phyloP scores from a whole-genome alignment of 1,284 basidiomycete genomes.

The Cutaneotrichosporon sp. region DNA sequence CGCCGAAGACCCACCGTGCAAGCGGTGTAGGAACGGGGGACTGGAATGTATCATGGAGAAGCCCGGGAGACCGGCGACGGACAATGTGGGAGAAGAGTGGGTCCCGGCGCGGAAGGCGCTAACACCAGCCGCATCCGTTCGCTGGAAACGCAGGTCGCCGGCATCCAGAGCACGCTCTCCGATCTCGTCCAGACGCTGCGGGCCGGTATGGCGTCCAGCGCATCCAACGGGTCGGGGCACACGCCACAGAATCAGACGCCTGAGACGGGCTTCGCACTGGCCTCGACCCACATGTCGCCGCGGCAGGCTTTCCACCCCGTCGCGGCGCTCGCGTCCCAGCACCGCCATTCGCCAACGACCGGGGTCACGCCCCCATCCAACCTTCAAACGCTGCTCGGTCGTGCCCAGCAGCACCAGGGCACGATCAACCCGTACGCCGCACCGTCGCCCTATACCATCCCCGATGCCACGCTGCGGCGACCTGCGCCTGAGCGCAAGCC shows the following conservation, averaged over 20 bases:
- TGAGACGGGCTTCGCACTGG: background rate
- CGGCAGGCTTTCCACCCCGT: slow-evolving; percentile 8
- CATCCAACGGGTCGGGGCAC: slow-evolving; percentile 24
- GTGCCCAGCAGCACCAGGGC: background rate
- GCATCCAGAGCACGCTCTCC: slow-evolving; percentile 71
- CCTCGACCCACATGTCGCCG: background rate
- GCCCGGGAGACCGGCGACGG: slow-evolving; percentile 62
- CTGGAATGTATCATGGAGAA: slow-evolving; percentile 88
- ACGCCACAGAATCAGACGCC: slow-evolving; percentile 18
- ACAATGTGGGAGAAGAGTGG: slow-evolving; percentile 64
- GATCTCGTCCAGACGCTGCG: slow-evolving; percentile 62
- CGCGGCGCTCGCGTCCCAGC: slow-evolving; percentile 2
- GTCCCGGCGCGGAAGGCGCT: no score
- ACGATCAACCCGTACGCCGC: slow-evolving; percentile 14
- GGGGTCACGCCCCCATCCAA: background rate
- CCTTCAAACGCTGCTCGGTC: slow-evolving; percentile 9
- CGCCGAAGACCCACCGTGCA: slow-evolving; percentile 88
- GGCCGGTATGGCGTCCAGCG: slow-evolving; percentile 24
- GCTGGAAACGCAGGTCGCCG: slow-evolving; percentile 73
- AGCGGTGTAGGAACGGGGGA: slow-evolving; percentile 76
- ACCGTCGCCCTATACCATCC: background rate
- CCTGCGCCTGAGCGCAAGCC: background rate
- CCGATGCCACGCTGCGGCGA: background rate
- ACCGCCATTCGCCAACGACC: background rate
- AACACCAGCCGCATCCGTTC: slow-evolving; percentile 71